phyloP scores from a whole-genome alignment of 768 basidiomycete species.

The Podaxis pistillaris region DNA sequence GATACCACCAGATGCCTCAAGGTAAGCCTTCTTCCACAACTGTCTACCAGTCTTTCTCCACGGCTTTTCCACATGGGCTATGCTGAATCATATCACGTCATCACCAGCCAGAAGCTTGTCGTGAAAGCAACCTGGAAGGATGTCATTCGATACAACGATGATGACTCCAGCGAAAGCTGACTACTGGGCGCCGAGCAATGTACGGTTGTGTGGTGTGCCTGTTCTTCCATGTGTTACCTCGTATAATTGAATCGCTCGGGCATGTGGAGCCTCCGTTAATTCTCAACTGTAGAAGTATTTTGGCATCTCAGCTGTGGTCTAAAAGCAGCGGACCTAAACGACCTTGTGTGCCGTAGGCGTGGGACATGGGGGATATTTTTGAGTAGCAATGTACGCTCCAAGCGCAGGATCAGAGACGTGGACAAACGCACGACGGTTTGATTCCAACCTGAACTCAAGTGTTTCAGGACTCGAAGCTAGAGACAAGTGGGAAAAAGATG shows the following conservation, averaged over 20 bases:
- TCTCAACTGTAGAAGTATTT: conserved; percentile 10
- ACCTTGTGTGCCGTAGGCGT: neutral
- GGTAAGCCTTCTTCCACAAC: conserved; percentile 1
- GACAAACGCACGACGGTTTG: neutral
- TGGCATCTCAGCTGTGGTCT: conserved; percentile 12
- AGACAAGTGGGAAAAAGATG: conserved; percentile 3
- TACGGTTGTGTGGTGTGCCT: neutral
- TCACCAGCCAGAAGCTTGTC: conserved; percentile 14
- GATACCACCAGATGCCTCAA: conserved; percentile 32
- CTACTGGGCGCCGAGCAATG: neutral
- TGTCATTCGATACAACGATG: conserved; percentile 3
- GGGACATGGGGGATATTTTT: conserved; percentile 1
- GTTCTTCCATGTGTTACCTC: neutral
- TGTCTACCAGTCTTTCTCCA: neutral
- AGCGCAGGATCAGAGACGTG: conserved; percentile 1
- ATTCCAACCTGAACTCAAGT: neutral
- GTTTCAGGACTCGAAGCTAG: conserved; percentile 3
- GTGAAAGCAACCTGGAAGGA: conserved; percentile 16
- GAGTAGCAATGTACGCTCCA: neutral
- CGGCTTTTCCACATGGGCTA: conserved; percentile 5
- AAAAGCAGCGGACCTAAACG: neutral
- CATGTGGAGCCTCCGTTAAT: conserved; percentile 4
- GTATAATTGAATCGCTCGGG: neutral
- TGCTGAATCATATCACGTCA: conserved; percentile 15
- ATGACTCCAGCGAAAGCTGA: conserved; percentile 3